A percentile compares a stretch with the other conserved stretches of the same genome.
Conservation (phyloP, 345 rosid species). For the Eutrema heterophyllum region DNA sequence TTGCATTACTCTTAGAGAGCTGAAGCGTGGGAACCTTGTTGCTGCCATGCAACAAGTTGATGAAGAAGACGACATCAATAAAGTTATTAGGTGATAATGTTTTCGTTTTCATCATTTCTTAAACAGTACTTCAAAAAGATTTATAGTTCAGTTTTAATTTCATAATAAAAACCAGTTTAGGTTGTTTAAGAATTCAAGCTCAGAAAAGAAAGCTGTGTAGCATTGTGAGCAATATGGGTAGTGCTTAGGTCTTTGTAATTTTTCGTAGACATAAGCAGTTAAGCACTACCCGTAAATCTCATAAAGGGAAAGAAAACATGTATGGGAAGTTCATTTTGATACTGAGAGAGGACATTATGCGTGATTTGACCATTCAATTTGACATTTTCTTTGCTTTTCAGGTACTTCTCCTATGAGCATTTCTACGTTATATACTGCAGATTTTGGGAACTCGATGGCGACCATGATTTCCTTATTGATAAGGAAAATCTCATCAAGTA, state of each 20-base stretch:
- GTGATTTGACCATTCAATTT: not conserved
- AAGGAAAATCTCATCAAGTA: conserved; percentile 76
- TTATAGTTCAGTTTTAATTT: not conserved
- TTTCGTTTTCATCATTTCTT: not conserved
- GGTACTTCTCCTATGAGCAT: conserved; percentile 95
- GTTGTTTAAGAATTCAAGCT: not conserved
- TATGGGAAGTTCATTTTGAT: not conserved
- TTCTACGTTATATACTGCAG: conserved; percentile 84
- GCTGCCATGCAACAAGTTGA: conserved; percentile 86
- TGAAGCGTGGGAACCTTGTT: conserved; percentile 81
- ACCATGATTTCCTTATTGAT: conserved; percentile 79
- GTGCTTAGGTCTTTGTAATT: not conserved
- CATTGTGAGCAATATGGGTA: not conserved
- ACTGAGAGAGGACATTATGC: not conserved
- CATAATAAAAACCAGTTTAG: not conserved
- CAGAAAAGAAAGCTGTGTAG: not conserved
- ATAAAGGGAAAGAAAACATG: not conserved
- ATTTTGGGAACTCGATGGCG: conserved; percentile 80
- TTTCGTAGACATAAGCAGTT: not conserved
- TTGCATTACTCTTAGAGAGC: conserved; percentile 76
- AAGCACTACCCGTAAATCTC: not conserved
- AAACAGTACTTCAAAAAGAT: not conserved
- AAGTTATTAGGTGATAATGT: conserved; percentile 69
- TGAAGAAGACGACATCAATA: conserved; percentile 88
- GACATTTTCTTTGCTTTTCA: conserved; percentile 26